Conservation (phyloP, 306 rosid genomes). For the Amphicarpaea edgeworthii region DNA sequence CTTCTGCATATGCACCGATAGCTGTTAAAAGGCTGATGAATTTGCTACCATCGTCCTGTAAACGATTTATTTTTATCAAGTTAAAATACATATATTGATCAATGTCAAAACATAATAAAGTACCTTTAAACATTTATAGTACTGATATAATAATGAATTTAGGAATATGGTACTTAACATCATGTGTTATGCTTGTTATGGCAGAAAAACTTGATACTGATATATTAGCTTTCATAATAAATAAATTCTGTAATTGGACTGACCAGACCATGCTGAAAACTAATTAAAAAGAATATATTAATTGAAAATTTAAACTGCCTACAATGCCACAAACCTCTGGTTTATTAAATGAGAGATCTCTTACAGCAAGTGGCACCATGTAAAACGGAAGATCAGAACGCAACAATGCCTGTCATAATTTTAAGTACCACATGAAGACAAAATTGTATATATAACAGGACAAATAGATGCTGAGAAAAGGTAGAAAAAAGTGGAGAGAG, state of each 20-base stretch:
- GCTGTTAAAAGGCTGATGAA: constrained; percentile 71
- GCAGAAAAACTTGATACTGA: constrained; percentile 30
- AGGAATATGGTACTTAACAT: background rate
- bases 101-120: background rate
- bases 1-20: constrained; percentile 91
- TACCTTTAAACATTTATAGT: no score
- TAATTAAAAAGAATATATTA: constrained; percentile 1
- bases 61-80: constrained; percentile 10
- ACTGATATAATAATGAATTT: background rate
- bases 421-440: constrained; percentile 41
- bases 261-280: constrained; percentile 26
- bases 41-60: constrained; percentile 80
- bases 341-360: constrained; percentile 69
- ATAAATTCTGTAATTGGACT: constrained; percentile 4
- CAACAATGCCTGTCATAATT: constrained; percentile 72
- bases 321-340: constrained; percentile 78
- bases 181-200: constrained; percentile 6
- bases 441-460: constrained; percentile 30
- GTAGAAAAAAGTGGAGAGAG: background rate
- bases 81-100: constrained; percentile 11
- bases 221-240: constrained; percentile 27
- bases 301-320: constrained; percentile 26
- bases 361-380: constrained; percentile 82
- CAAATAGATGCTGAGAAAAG: background rate
- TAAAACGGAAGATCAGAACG: constrained; percentile 93